Percentiles rank a stretch among this genome's conserved stretches.
Evolutionary conservation across 179 eudicot genomes (phyloP).

Genomic region (Heliamphora pulchella): DNA sequence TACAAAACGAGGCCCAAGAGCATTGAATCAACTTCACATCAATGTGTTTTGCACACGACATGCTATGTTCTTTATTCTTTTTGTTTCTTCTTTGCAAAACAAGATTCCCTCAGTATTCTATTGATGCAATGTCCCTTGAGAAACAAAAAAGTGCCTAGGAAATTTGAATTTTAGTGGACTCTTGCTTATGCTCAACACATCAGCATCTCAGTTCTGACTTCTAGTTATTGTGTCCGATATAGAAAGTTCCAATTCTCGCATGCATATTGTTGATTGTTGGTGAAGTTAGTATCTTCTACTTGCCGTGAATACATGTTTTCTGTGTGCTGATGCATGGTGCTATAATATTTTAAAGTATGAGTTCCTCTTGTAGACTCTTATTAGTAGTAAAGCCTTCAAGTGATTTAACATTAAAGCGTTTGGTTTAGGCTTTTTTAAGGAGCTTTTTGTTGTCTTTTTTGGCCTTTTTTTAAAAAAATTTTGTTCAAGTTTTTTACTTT

Average conservation of each 20-base stretch:
- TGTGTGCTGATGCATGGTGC: slow-evolving; percentile 1
- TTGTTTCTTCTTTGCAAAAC: not conserved
- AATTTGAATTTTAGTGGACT: not conserved
- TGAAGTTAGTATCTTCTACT: not conserved
- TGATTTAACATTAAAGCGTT: not conserved
- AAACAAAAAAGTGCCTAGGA: not conserved
- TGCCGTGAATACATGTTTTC: not conserved
- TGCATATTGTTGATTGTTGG: not conserved
- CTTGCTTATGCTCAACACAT: not conserved
- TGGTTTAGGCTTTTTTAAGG: no score
- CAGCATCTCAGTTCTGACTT: not conserved
- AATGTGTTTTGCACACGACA: not conserved
- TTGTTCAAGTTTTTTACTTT: no score
- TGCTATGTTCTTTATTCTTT: not conserved
- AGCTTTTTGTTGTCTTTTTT: no score
- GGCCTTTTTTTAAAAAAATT: no score
- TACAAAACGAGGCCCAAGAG: not conserved
- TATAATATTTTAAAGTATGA: not conserved
- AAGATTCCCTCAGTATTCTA: no score
- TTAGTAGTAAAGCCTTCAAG: not conserved
- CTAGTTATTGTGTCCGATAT: not conserved
- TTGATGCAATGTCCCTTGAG: not conserved
- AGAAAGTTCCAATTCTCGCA: not conserved
- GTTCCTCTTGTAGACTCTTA: not conserved
- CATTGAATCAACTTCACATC: not conserved